Conservation (phyloP, 306 rosid species). For the Elaeagnus macrophylla region DNA sequence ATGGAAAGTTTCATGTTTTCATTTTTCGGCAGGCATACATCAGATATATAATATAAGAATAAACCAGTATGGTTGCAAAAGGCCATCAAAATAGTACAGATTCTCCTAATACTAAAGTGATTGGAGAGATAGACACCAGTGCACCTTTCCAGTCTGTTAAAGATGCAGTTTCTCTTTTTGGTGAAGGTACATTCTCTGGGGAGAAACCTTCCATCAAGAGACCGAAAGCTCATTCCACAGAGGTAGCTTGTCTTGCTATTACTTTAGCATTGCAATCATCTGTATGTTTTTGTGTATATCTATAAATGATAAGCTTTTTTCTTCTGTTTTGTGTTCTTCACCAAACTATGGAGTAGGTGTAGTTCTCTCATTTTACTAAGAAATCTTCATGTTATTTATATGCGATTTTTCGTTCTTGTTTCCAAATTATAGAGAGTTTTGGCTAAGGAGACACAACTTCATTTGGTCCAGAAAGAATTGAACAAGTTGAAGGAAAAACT, state of each 20-base stretch:
- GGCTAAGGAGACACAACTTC: constrained; percentile 85
- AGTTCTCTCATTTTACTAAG: no score
- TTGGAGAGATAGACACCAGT: constrained; percentile 97
- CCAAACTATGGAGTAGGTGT: no score
- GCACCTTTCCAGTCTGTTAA: constrained; percentile 97
- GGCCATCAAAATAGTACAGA: constrained; percentile 34
- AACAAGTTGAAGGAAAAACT: constrained; percentile 77
- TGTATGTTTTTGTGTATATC: no score
- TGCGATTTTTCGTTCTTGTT: constrained; percentile 16
- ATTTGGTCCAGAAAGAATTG: constrained; percentile 64
- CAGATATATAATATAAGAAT: constrained; percentile 3
- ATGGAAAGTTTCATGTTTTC: constrained; percentile 3
- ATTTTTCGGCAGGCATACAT: constrained; percentile 23
- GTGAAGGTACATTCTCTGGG: constrained; percentile 90
- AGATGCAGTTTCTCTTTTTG: constrained; percentile 87
- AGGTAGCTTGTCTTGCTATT: constrained; percentile 40
- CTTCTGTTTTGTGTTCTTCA: no score
- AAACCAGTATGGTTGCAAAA: constrained; percentile 62
- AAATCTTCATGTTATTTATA: no score
- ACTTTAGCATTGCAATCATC: no score
- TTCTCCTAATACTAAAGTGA: constrained; percentile 62
- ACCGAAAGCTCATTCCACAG: constrained; percentile 71
- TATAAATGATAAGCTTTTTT: background rate
- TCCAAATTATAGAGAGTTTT: constrained; percentile 51
- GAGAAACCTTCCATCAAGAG: constrained; percentile 59